phyloP scores from a whole-genome alignment of 2,329 filamentous ascomycete genomes.

The Tolypocladium tropicale region DNA sequence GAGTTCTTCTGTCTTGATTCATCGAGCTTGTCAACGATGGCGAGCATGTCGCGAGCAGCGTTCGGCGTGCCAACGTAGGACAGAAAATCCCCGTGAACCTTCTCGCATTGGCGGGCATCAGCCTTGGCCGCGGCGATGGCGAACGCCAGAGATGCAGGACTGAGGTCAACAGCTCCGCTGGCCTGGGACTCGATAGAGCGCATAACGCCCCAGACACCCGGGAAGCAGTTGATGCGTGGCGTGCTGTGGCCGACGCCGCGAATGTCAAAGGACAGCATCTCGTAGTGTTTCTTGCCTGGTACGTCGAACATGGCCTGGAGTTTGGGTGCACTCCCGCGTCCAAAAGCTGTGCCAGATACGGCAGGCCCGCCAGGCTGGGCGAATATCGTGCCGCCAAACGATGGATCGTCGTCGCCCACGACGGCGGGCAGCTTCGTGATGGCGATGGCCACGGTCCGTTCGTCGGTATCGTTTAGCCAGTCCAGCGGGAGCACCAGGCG shows the following conservation, averaged over 20 bases:
- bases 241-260: background rate
- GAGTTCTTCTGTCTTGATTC: background rate
- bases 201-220: background rate
- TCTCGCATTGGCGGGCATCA: background rate
- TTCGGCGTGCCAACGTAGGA: background rate
- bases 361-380: background rate
- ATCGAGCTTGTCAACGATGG: background rate
- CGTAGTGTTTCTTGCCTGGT: background rate
- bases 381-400: background rate
- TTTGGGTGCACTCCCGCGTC: background rate
- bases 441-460: background rate
- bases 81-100: background rate
- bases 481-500: background rate
- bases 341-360: background rate
- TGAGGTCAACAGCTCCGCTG: background rate
- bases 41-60: background rate
- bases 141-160: background rate
- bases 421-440: background rate
- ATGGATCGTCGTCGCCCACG: background rate
- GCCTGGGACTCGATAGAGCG: background rate
- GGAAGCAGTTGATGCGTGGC: background rate
- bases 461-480: background rate
- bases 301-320: background rate
- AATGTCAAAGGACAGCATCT: background rate
- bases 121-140: background rate